Base-by-base conservation (phyloP, 202 grass and related monocot genomes). In the Brachypodium distachyon region DNA sequence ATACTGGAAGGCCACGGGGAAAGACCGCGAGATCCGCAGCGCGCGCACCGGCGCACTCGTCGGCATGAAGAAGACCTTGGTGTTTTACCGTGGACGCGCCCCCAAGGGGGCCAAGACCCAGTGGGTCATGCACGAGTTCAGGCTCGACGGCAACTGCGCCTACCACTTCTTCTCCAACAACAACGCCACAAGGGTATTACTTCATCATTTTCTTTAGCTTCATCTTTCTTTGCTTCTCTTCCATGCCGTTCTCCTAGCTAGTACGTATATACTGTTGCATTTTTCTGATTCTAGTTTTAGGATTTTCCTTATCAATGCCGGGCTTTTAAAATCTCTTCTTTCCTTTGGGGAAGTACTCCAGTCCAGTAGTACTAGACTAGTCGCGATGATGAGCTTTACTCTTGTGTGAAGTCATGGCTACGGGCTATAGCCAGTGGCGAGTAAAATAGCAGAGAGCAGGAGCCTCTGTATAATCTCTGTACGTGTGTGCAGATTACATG, bases 1-100 rank as follows among this genome's bases (percentile, higher is more conserved):
- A 0, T 98, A 98, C 82, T 98, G 95, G 95, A 98, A 98, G 85
- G 95, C 95, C 12, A 98, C 95, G 1, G 95, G 95, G n/a, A 98
- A 98, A 89, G 95, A 98, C 77, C 85, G 91, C 52, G 91, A 95
- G 82, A 88, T 98, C 56, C 87, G 84, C 17, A 81, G 77, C 58
- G 57, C 61, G 3, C 87, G 90, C 72, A 85, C 47, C 0, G 87
- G 85, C 40, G 79, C 89, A n/a, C 91, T 98, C 4, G 94, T 94
- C 5, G 94, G 94, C 1, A 97, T 97, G 94, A 97, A 94, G 91
- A 97, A 97, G 90, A 98, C 95, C 29, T 87, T 98, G 44, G 95
- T 98, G 81, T 98, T 98, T 82, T 98, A 98, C 91, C 83, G 77
- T 2, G 95, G 95, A 0, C 86, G 95, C 57, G 95, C 95, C 1